phyloP scores from a whole-genome alignment of 768 basidiomycete species.

The Rubroboletus satanas region DNA sequence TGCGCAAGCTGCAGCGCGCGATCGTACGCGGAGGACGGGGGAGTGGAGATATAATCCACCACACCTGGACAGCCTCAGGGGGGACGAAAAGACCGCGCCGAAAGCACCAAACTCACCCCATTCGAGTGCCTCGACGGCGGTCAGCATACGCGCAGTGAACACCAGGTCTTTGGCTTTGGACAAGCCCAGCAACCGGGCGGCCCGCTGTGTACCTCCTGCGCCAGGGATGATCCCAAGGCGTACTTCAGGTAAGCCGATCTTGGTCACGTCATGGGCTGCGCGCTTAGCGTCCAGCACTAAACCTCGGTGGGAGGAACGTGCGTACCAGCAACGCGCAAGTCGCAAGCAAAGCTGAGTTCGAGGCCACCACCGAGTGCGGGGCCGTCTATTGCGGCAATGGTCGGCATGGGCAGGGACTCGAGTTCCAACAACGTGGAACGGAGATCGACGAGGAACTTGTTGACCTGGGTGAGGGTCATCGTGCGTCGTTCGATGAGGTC shows the following conservation, averaged over 20 bases:
- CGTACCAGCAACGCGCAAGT: constrained; percentile 84
- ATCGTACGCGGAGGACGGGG: constrained; percentile 60
- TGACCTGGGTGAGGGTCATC: constrained; percentile 73
- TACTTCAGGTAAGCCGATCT: constrained; percentile 85
- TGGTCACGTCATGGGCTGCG: constrained; percentile 62
- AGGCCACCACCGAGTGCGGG: constrained; percentile 92
- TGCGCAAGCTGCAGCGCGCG: constrained; percentile 67
- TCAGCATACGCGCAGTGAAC: constrained; percentile 71
- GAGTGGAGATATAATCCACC: constrained; percentile 72
- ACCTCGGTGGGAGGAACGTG: background rate
- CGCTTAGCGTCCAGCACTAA: background rate
- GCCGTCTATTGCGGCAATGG: constrained; percentile 90
- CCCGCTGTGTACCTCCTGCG: constrained; percentile 85
- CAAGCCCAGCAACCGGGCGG: constrained; percentile 70
- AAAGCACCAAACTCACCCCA: constrained; percentile 47
- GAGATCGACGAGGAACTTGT: constrained; percentile 73
- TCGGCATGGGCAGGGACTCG: constrained; percentile 83
- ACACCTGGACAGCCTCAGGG: constrained; percentile 49
- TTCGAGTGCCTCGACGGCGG: constrained; percentile 62
- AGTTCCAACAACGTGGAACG: constrained; percentile 68
- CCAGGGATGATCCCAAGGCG: constrained; percentile 84
- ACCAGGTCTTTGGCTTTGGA: constrained; percentile 84
- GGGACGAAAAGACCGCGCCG: background rate
- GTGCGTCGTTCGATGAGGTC: constrained; percentile 82
- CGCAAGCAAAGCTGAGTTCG: constrained; percentile 84